A percentile compares a stretch with the other conserved stretches of the same genome.
Conservation (phyloP, 768 basidiomycete genomes). For the Naganishia onofrii region DNA sequence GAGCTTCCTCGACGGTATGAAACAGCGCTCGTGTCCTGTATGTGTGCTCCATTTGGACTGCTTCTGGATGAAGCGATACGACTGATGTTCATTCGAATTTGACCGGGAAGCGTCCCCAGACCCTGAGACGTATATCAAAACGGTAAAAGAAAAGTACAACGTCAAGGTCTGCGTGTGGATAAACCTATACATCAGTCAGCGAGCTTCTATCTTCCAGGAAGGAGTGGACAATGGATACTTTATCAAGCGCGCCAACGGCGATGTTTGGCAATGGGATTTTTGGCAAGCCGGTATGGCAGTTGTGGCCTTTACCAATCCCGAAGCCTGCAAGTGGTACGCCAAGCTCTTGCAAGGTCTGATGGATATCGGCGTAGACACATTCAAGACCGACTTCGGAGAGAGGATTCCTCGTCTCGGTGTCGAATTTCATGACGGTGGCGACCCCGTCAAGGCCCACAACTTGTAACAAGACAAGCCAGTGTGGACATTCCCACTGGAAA, state of each 20-base stretch:
- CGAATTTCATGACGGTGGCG: slow-evolving; percentile 58
- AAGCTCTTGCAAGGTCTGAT: slow-evolving; percentile 58
- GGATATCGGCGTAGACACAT: slow-evolving; percentile 54
- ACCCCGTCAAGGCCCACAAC: slow-evolving; percentile 61
- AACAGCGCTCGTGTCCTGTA: slow-evolving; percentile 53
- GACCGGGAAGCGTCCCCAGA: slow-evolving; percentile 74
- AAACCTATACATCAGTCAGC: slow-evolving; percentile 59
- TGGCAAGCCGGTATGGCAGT: slow-evolving; percentile 61
- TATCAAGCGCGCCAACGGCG: slow-evolving; percentile 67
- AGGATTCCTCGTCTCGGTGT: slow-evolving; percentile 66
- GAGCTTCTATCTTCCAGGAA: slow-evolving; percentile 60
- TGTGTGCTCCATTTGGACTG: slow-evolving; percentile 72
- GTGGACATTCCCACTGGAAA: slow-evolving; percentile 33
- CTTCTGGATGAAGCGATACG: slow-evolving; percentile 44
- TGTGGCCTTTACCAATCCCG: slow-evolving; percentile 67
- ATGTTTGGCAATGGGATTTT: slow-evolving; percentile 60
- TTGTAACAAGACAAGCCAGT: slow-evolving; percentile 51
- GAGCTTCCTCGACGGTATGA: slow-evolving; percentile 69
- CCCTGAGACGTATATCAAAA: slow-evolving; percentile 61
- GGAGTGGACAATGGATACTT: slow-evolving; percentile 67
- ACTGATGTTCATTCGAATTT: slow-evolving; percentile 61
- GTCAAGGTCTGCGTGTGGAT: slow-evolving; percentile 74
- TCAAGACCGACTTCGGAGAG: slow-evolving; percentile 69
- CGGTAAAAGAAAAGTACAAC: slow-evolving; percentile 55
- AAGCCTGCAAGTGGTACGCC: slow-evolving; percentile 61